Percentiles rank a stretch among this genome's conserved stretches.
These are phyloP conservation scores for Oryza meridionalis DNA, from an alignment of 176 grass and related monocot species.

Conservation along the genomic window DNA sequence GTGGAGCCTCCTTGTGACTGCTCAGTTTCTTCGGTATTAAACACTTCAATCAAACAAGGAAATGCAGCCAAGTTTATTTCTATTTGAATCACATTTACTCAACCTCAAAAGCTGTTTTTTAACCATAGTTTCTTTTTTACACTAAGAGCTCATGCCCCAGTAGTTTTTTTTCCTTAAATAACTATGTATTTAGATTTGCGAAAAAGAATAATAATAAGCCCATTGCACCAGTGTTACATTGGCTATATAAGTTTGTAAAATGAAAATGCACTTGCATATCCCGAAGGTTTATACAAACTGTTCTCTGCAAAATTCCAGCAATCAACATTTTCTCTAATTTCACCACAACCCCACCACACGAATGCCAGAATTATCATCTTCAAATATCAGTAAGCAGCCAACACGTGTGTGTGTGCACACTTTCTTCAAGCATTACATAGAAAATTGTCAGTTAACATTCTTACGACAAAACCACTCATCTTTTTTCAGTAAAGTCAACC, in stretches of 20 bases:
- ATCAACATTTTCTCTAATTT: background rate
- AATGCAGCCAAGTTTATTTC: constrained; percentile 19
- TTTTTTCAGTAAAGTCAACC: no score
- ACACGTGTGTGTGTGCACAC: no score
- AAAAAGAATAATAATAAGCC: background rate
- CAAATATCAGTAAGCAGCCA: background rate
- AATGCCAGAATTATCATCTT: no score
- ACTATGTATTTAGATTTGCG: background rate
- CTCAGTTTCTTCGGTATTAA: constrained; percentile 24
- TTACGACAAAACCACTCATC: no score
- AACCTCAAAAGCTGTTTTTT: background rate
- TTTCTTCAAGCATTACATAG: background rate
- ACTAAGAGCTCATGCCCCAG: background rate
- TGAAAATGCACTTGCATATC: background rate
- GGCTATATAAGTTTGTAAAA: background rate
- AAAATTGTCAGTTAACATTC: background rate
- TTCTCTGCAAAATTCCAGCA: constrained; percentile 1
- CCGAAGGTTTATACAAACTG: background rate
- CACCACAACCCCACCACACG: background rate
- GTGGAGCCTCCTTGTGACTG: constrained; percentile 31
- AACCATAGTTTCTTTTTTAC: background rate
- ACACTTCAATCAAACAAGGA: constrained; percentile 18
- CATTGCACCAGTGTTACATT: background rate
- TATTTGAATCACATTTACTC: background rate
- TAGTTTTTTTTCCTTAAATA: background rate